These are phyloP conservation scores for Trifolium repens DNA, from an alignment of 306 rosid species.

Conservation along the genomic window DNA sequence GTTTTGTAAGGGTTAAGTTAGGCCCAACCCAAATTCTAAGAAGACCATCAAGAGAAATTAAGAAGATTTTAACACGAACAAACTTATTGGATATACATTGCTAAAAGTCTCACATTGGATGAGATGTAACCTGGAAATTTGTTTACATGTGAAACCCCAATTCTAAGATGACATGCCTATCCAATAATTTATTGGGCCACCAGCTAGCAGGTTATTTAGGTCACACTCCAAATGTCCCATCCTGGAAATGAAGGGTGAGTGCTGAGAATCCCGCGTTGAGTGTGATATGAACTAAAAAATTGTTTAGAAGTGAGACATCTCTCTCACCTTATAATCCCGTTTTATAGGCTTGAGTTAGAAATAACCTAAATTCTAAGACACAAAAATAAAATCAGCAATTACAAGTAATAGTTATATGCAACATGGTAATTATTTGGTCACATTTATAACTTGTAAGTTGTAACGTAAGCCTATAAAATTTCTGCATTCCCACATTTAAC, in stretches of 20 bases:
- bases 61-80: neutral
- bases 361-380: neutral
- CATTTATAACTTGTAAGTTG: neutral
- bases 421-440: neutral
- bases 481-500: slow-evolving; percentile 22
- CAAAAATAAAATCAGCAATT: no score
- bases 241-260: neutral
- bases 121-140: no score
- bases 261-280: neutral
- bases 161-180: neutral
- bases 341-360: neutral
- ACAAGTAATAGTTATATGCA: no score
- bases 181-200: neutral
- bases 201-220: neutral
- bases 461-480: neutral
- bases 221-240: neutral
- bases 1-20: neutral
- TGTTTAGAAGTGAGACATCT: neutral
- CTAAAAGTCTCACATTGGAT: no score
- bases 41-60: slow-evolving; percentile 20
- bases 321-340: neutral
- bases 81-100: no score
- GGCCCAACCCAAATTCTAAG: neutral
- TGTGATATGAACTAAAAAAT: neutral
- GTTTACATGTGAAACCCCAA: no score